Evolutionary conservation across 2,329 filamentous ascomycete species (phyloP), one percentile per base, ranked within the genome.

Genomic region (Huntiella bhutanensis): DNA sequence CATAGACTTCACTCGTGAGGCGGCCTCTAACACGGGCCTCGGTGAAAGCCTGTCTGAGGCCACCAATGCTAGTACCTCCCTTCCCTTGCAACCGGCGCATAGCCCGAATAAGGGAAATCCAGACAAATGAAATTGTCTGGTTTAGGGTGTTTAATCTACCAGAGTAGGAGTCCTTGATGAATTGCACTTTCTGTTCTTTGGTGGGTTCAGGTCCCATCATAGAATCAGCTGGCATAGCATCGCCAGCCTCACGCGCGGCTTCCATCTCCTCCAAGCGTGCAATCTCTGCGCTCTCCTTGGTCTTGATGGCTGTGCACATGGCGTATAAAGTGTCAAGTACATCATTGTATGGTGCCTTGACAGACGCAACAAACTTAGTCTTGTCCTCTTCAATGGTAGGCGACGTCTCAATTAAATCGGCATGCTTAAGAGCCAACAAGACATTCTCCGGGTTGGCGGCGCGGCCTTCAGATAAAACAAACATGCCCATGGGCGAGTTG

Each of bases 31-130:
- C 81, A 33, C 91, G 77, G 41, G 91, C 87, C 59, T 96, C 86
- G 2, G 77, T 79, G 57, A 98, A 96, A 10, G 95, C 77, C 53
- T 85, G 81, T 51, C 91, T 76, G 54, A 92, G 81, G 3, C 91
- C 91, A 5, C 91, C 91, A 35, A 67, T 67, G 2, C 66, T 62
- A 19, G 68, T 63, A 13, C 61, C 67, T 54, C 79, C 79, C 52
- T 87, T 85, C 51, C 91, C 92, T 61, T 96, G 87, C 12, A 96
- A 80, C 45, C 91, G 83, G 48, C 91, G 82, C 75, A 94, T 94
- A 3, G 88, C 82, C 43, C 91, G 79, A 63, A 94, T 92, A 49
- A 96, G 69, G 12, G 86, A 85, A 56, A 96, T 92, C 91, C 91
- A 98, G 4, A 86, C 80, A 56, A 85, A 87, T 0, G 91, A 93